phyloP scores from a whole-genome alignment of 73 alveolate genomes.

The Paramecium sexaurelia region DNA sequence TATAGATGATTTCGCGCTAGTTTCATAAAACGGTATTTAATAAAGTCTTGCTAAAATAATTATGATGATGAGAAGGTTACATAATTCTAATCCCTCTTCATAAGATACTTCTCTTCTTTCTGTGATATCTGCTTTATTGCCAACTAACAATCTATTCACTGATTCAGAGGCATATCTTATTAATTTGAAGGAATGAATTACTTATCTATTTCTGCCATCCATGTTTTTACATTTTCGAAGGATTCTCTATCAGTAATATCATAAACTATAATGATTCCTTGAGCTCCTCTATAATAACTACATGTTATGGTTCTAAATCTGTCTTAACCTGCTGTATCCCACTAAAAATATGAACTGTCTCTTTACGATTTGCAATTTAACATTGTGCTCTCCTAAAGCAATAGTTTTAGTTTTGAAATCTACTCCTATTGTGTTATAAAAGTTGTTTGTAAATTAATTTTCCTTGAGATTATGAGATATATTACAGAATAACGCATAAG shows the following conservation, averaged over 20 bases:
- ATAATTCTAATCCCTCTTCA: slow-evolving; percentile 83
- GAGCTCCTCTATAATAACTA: slow-evolving; percentile 83
- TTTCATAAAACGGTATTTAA: slow-evolving; percentile 63
- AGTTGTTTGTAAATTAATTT: slow-evolving; percentile 71
- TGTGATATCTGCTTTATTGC: slow-evolving; percentile 90
- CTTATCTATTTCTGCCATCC: slow-evolving; percentile 90
- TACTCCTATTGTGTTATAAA: slow-evolving; percentile 75
- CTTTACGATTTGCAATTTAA: slow-evolving; percentile 57
- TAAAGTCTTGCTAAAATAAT: slow-evolving; percentile 20
- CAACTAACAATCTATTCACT: slow-evolving; percentile 83
- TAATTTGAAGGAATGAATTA: not conserved
- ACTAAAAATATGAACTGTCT: slow-evolving; percentile 18
- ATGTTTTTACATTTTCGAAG: slow-evolving; percentile 83
- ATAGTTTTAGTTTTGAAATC: slow-evolving; percentile 70
- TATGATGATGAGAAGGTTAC: not conserved
- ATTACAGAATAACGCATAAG: slow-evolving; percentile 72
- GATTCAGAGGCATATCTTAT: slow-evolving; percentile 75
- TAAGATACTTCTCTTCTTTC: slow-evolving; percentile 80
- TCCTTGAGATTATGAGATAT: slow-evolving; percentile 19
- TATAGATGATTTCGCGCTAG: slow-evolving; percentile 61
- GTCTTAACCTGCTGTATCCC: slow-evolving; percentile 93
- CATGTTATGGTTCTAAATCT: slow-evolving; percentile 82
- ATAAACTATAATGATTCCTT: slow-evolving; percentile 83
- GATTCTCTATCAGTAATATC: slow-evolving; percentile 84
- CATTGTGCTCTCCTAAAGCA: slow-evolving; percentile 50